Evolutionary conservation across 129 eudicot species (phyloP).

Genomic region (Logfia minima): DNA sequence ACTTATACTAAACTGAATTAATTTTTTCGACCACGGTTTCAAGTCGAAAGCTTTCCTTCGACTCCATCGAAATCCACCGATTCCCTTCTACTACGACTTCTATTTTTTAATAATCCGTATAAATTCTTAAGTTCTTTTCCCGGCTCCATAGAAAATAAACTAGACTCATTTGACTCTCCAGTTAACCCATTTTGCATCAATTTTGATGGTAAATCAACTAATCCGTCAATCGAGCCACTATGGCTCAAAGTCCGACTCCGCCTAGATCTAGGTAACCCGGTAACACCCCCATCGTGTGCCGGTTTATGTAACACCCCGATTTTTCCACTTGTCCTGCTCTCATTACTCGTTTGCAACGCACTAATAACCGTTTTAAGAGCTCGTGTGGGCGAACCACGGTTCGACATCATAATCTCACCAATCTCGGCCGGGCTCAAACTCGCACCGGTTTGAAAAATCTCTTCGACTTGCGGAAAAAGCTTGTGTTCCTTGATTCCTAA

Average conservation of each 20-base stretch:
- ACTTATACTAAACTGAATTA: not conserved
- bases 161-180: constrained; percentile 44
- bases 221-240: constrained; percentile 38
- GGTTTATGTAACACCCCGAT: constrained; percentile 13
- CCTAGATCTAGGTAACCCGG: constrained; percentile 6
- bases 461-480: constrained; percentile 79
- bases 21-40: constrained; percentile 9
- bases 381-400: constrained; percentile 77
- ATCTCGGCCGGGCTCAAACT: constrained; percentile 82
- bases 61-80: constrained; percentile 51
- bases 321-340: constrained; percentile 5
- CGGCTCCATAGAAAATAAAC: constrained; percentile 37
- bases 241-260: constrained; percentile 31
- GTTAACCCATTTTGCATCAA: constrained; percentile 35
- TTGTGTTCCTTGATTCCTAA: constrained; percentile 86
- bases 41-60: constrained; percentile 27
- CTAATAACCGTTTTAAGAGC: constrained; percentile 74
- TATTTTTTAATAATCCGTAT: constrained; percentile 48
- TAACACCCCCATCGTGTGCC: constrained; percentile 3
- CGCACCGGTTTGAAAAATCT: constrained; percentile 74
- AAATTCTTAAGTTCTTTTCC: constrained; percentile 58
- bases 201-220: constrained; percentile 20
- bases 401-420: constrained; percentile 82
- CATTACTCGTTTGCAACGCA: constrained; percentile 46
- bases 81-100: constrained; percentile 53